phyloP scores from a whole-genome alignment of 2,329 filamentous ascomycete genomes.

The Colletotrichum sp. region DNA sequence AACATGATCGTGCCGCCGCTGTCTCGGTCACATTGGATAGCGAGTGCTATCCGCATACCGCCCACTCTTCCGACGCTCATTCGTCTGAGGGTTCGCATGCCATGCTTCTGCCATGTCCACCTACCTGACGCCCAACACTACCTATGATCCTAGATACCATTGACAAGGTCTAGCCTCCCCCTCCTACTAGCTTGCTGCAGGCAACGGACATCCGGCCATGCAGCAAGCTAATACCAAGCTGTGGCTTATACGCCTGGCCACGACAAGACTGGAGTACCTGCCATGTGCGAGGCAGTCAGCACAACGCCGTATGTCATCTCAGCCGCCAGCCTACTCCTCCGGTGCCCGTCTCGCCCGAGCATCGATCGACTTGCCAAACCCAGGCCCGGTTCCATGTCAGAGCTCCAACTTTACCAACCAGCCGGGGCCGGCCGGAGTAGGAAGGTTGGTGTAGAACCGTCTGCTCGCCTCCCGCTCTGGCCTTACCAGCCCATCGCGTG shows the following conservation, averaged over 20 bases:
- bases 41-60: not conserved
- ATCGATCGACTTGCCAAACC: not conserved
- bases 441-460: not conserved
- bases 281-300: slow-evolving; percentile 17
- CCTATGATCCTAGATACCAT: not conserved
- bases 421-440: not conserved
- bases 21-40: not conserved
- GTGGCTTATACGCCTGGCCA: slow-evolving; percentile 8
- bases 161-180: not conserved
- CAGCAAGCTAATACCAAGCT: not conserved
- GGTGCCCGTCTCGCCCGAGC: not conserved
- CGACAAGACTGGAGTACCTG: not conserved
- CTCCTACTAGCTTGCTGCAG: not conserved
- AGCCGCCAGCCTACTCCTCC: not conserved
- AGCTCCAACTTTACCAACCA: slow-evolving; percentile 14
- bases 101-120: not conserved
- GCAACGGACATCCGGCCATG: slow-evolving; percentile 16
- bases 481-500: not conserved
- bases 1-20: not conserved
- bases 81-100: not conserved
- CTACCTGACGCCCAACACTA: not conserved
- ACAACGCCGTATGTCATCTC: slow-evolving; percentile 6
- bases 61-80: not conserved
- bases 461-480: not conserved
- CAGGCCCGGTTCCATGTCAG: slow-evolving; percentile 6